Percentiles rank a stretch among this genome's conserved stretches.
Conservation (phyloP, 1,139 yeast species). For the Yamadazyma atmosphaerica region DNA sequence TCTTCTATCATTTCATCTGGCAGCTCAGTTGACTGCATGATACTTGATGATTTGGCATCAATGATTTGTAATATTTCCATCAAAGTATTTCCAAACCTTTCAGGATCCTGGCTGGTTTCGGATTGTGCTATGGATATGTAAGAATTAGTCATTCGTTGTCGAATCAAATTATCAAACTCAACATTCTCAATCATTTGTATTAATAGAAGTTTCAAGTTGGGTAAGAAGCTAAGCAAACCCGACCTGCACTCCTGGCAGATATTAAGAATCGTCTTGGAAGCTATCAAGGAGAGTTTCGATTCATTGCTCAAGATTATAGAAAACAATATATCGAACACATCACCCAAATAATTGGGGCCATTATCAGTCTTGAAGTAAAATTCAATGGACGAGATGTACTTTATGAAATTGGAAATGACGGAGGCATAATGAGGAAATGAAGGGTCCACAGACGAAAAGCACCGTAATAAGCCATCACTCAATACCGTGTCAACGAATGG, state of each 20-base stretch:
- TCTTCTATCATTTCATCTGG: slow-evolving; percentile 27
- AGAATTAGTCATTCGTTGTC: slow-evolving; percentile 62
- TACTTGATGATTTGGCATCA: slow-evolving; percentile 11
- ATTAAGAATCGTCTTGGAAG: slow-evolving; percentile 60
- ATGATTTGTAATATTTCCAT: slow-evolving; percentile 23
- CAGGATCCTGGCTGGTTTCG: slow-evolving; percentile 38
- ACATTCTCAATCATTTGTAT: slow-evolving; percentile 52
- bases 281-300: slow-evolving; percentile 26
- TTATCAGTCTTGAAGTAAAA: slow-evolving; percentile 47
- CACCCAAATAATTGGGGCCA: slow-evolving; percentile 42
- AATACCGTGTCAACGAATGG: slow-evolving; percentile 30
- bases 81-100: slow-evolving; percentile 24
- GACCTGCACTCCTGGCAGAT: slow-evolving; percentile 62
- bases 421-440: slow-evolving; percentile 7
- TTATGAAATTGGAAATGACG: slow-evolving; percentile 44
- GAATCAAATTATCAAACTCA: slow-evolving; percentile 48
- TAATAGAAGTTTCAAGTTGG: slow-evolving; percentile 53
- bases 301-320: slow-evolving; percentile 26
- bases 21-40: slow-evolving; percentile 13
- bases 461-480: slow-evolving; percentile 23
- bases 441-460: slow-evolving; percentile 14
- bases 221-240: slow-evolving; percentile 46
- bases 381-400: slow-evolving; percentile 53
- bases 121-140: slow-evolving; percentile 62
- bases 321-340: slow-evolving; percentile 51